phyloP scores from a whole-genome alignment of 2,329 filamentous ascomycete species.

The Pseudogymnoascus sp. region DNA sequence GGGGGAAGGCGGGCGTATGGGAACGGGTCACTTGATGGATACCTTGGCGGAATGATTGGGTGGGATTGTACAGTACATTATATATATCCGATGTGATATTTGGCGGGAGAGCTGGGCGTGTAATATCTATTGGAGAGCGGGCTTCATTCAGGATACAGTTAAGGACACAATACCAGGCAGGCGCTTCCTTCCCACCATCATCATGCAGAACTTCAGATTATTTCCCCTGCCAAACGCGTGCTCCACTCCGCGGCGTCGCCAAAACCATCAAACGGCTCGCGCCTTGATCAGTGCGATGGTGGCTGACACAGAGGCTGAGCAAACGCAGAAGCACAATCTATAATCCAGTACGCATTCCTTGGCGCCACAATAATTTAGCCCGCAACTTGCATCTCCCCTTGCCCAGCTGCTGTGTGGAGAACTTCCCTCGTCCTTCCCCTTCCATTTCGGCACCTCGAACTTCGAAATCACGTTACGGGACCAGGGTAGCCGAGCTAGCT shows the following conservation, averaged over 20 bases:
- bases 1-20: background rate
- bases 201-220: background rate
- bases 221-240: background rate
- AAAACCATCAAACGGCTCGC: background rate
- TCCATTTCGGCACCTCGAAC: background rate
- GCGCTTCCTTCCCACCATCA: background rate
- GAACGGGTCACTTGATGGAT: background rate
- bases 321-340: background rate
- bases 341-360: background rate
- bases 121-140: conserved; percentile 9
- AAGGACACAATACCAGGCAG: background rate
- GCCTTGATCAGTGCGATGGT: conserved; percentile 6
- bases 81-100: conserved; percentile 5
- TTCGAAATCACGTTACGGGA: conserved; percentile 2
- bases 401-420: background rate
- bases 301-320: conserved; percentile 9
- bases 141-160: conserved; percentile 1
- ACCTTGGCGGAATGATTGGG: background rate
- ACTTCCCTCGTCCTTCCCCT: background rate
- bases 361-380: background rate
- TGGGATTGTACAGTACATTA: conserved; percentile 10
- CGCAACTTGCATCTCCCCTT: background rate
- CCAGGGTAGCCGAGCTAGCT: background rate
- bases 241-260: background rate
- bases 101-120: background rate